Evolutionary conservation across 495 filamentous ascomycete genomes (phyloP).

Genomic region (Baudoinia panamericana): DNA sequence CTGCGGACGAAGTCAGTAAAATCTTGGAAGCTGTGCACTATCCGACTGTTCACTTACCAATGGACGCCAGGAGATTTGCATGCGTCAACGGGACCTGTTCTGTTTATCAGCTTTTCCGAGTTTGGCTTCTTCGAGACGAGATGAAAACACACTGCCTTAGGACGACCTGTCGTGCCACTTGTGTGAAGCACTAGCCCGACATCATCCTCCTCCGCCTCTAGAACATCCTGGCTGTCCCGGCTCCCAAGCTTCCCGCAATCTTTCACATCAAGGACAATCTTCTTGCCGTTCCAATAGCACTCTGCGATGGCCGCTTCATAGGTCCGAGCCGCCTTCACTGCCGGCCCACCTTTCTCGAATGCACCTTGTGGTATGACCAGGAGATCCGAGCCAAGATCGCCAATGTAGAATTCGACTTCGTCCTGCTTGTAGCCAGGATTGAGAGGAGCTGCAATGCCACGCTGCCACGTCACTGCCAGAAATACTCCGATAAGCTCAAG

Average conservation of each 20-base stretch:
- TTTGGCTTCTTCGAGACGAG: too few species aligned
- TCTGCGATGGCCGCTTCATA: conserved; percentile 70
- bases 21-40: too few species aligned
- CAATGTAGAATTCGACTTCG: conserved; percentile 83
- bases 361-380: conserved; percentile 59
- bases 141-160: conserved; percentile 74
- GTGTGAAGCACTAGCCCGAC: conserved; percentile 54
- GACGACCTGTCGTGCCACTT: conserved; percentile 68
- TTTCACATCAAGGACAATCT: conserved; percentile 64
- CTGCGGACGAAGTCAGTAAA: too few species aligned
- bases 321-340: conserved; percentile 58
- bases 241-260: conserved; percentile 53
- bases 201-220: conserved; percentile 43
- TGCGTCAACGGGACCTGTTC: too few species aligned
- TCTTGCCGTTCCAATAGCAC: conserved; percentile 56
- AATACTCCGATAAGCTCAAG: conserved; percentile 34
- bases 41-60: too few species aligned
- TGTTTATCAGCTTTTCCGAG: too few species aligned
- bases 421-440: conserved; percentile 76
- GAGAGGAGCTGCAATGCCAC: conserved; percentile 64
- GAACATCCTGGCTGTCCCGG: conserved; percentile 34
- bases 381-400: conserved; percentile 63
- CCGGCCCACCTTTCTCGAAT: conserved; percentile 46
- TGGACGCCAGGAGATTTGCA: too few species aligned
- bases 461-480: conserved; percentile 62